Evolutionary conservation across 371 early-diverging fungal species (phyloP), one percentile per base, ranked within the genome.

Genomic region (Apophysomyces elegans): DNA sequence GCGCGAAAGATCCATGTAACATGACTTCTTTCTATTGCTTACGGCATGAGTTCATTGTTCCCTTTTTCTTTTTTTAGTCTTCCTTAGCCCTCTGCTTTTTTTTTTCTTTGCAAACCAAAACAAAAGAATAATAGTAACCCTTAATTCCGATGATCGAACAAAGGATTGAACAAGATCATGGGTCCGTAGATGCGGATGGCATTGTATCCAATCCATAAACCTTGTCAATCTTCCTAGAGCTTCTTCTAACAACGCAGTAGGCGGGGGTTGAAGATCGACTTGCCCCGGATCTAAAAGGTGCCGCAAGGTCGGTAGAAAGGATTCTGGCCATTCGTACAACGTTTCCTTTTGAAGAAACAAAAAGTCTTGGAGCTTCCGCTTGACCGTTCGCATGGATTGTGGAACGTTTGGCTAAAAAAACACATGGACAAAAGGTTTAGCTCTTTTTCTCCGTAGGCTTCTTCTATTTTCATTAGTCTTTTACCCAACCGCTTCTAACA

Each of bases 111-210:
- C 32, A 2, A 26, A 26, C 32, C 32, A 26, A 50, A 50, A 21
- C n/a, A 47, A 14, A 18, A 47, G 47, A 47, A 47, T 21, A 9
- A 11, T 21, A 18, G 21, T 50, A 50, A 81, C 81, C 72, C 77
- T 72, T 39, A 83, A 63, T 35, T 78, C 77, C 2, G 73, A 70
- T 44, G 80, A 73, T 35, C 82, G 68, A 46, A 85, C 81, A 61
- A 87, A 87, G 2, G 78, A 75, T 56, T 75, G 73, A 1, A 87
- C 76, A 37, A 83, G 61, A 38, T 83, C 83, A 68, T 83, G 84
- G 7, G 72, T 50, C 4, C 73, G 70, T 6, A 87, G 59, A 0
- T 66, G 63, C 16, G 85, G 84, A 64, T 87, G 85, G 12, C 75
- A 60, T 18, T 74, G 75, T 5, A 85, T 37, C 63, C 78, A 84